Evolutionary conservation across 1,284 basidiomycete species (phyloP), one percentile per base, ranked within the genome.

Genomic region (Rhodotorula mucilaginosa): DNA sequence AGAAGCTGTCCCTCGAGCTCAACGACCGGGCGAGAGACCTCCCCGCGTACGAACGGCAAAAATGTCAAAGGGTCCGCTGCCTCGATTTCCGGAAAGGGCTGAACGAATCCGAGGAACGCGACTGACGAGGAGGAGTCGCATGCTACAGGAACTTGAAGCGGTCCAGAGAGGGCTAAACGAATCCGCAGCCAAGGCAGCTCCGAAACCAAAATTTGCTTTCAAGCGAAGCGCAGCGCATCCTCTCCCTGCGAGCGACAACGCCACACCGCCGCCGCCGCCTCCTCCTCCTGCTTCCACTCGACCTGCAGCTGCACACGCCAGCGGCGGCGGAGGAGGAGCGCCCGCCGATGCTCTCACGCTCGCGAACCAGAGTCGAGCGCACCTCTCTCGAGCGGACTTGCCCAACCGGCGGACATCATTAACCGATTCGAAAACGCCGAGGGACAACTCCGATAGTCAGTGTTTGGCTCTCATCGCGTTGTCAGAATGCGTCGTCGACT

Each of bases 191-290:
- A 66, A 46, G 47, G 54, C 63, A 1, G 59, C 47, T 2, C 44
- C 70, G n/a, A 72, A 72, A 46, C 2, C 68, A 13, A 71, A 65
- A 61, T 74, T 74, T 64, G 69, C 70, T 58, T 74, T 74, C 63
- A 68, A 66, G 47, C 61, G 61, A n/a, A 16, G 56, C 5, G 39
- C 48, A 19, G 15, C 58, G 18, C 21, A 61, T 2, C 1, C 49
- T 13, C 6, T 19, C n/a, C 15, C 51, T 7, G 18, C 34, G 23
- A n/a, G 19, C 5, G 3, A 21, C 6, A n/a, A 47, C 4, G 26
- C 19, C n/a, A 18, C 39, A 48, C 15, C 58, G 19, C 21, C 26
- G 21, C 39, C 68, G 4, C 8, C 46, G 5, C 10, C 31, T 8
- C 18, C 46, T 1, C 26, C 63, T 10, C 51, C 34, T 5, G 21